These are phyloP conservation scores for Dendrocalamus sinicus DNA, from an alignment of 176 grass and related monocot genomes.

Conservation along the genomic window DNA sequence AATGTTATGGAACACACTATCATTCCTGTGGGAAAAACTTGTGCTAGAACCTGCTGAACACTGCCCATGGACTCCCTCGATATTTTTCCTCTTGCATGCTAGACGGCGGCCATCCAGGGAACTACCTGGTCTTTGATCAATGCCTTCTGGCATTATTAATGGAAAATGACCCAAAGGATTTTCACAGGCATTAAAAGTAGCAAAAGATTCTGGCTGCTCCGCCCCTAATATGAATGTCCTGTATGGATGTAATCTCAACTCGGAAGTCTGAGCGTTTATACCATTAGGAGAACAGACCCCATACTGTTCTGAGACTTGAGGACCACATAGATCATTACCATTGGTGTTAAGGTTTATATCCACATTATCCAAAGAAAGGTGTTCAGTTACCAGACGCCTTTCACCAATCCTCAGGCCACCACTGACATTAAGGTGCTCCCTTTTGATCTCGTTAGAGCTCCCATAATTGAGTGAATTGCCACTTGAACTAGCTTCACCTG, in stretches of 20 bases:
- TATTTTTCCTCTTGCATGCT: conserved; percentile 83
- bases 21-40: conserved; percentile 52
- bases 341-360: conserved; percentile 50
- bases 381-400: conserved; percentile 46
- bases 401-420: conserved; percentile 59
- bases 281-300: conserved; percentile 26
- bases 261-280: conserved; percentile 35
- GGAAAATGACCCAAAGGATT: conserved; percentile 53
- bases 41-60: conserved; percentile 57
- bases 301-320: conserved; percentile 45
- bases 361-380: conserved; percentile 51
- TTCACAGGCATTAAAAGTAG: conserved; percentile 46
- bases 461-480: conserved; percentile 47
- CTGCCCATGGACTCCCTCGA: conserved; percentile 61
- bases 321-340: conserved; percentile 33
- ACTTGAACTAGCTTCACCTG: conserved; percentile 62
- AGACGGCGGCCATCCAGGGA: conserved; percentile 62
- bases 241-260: conserved; percentile 58
- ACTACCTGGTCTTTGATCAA: conserved; percentile 60
- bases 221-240: conserved; percentile 43
- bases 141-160: conserved; percentile 51
- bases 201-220: conserved; percentile 51
- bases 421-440: conserved; percentile 46
- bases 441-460: conserved; percentile 44
- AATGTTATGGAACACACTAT: conserved; percentile 51